phyloP scores from a whole-genome alignment of 176 grass and related monocot species.

The Pontederia crassipes region DNA sequence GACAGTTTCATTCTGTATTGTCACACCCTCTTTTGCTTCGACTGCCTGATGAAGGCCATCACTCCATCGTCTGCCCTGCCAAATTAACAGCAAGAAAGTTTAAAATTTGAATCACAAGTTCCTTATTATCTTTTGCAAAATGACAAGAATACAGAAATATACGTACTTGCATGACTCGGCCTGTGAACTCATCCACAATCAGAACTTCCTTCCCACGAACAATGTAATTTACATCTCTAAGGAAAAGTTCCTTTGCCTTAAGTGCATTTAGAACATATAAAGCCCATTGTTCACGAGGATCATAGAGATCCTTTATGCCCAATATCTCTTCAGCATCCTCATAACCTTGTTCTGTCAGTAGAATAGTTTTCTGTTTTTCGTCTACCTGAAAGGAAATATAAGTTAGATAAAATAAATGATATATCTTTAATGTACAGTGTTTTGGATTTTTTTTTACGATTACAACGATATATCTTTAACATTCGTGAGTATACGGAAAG shows the following conservation, averaged over 20 bases:
- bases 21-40: constrained; percentile 91
- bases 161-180: constrained; percentile 93
- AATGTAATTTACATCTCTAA: constrained; percentile 96
- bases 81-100: constrained; percentile 17
- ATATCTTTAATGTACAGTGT: not conserved
- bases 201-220: constrained; percentile 92
- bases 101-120: not conserved
- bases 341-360: constrained; percentile 92
- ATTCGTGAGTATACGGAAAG: no score
- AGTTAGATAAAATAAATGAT: constrained; percentile 1
- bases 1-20: constrained; percentile 95
- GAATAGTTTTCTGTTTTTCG: constrained; percentile 94
- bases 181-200: constrained; percentile 97
- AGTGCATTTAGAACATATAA: constrained; percentile 96
- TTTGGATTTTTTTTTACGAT: no score
- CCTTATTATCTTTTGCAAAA: not conserved
- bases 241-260: constrained; percentile 96
- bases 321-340: constrained; percentile 91
- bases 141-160: constrained; percentile 9
- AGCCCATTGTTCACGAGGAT: constrained; percentile 97
- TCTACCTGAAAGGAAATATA: constrained; percentile 64
- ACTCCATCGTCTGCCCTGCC: constrained; percentile 93
- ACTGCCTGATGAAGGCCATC: constrained; percentile 98
- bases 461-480: no score
- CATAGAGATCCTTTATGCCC: constrained; percentile 95